Percentiles rank a stretch among this genome's conserved stretches.
Evolutionary conservation across 2,329 filamentous ascomycete genomes (phyloP).

Genomic region (Penicillium sp.): DNA sequence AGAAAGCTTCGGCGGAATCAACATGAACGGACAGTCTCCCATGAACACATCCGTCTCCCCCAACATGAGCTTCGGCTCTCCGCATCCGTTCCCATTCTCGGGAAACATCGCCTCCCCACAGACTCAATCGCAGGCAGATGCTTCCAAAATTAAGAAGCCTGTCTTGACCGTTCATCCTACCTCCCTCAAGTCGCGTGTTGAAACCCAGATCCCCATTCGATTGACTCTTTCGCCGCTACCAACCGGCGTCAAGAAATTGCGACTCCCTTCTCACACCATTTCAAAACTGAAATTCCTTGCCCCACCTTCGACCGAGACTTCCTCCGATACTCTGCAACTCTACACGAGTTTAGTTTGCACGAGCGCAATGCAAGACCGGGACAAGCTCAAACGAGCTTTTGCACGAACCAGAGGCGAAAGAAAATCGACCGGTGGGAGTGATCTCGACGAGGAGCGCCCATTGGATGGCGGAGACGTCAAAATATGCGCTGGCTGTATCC

Average conservation of each 20-base stretch:
- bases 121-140: constrained; percentile 22
- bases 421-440: constrained; percentile 34
- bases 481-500: constrained; percentile 88
- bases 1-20: constrained; percentile 42
- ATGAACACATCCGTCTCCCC: constrained; percentile 35
- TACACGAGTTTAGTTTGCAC: constrained; percentile 82
- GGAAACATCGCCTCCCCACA: constrained; percentile 32
- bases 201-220: constrained; percentile 90
- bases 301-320: constrained; percentile 60
- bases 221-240: constrained; percentile 73
- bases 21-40: constrained; percentile 41
- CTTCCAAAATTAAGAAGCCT: constrained; percentile 33
- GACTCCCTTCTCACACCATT: constrained; percentile 83
- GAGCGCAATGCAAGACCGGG: constrained; percentile 75
- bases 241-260: constrained; percentile 68
- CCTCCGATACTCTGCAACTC: constrained; percentile 70
- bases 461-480: constrained; percentile 88
- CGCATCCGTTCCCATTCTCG: constrained; percentile 31
- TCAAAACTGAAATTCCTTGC: constrained; percentile 88
- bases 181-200: constrained; percentile 80
- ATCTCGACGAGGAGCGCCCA: constrained; percentile 60
- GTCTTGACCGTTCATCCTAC: constrained; percentile 59
- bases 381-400: constrained; percentile 62
- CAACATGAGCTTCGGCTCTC: constrained; percentile 31
- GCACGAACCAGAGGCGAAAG: constrained; percentile 47